These are phyloP conservation scores for Proliferodiscus dingleyae DNA, from an alignment of 2,329 filamentous ascomycete species.

Conservation along the genomic window DNA sequence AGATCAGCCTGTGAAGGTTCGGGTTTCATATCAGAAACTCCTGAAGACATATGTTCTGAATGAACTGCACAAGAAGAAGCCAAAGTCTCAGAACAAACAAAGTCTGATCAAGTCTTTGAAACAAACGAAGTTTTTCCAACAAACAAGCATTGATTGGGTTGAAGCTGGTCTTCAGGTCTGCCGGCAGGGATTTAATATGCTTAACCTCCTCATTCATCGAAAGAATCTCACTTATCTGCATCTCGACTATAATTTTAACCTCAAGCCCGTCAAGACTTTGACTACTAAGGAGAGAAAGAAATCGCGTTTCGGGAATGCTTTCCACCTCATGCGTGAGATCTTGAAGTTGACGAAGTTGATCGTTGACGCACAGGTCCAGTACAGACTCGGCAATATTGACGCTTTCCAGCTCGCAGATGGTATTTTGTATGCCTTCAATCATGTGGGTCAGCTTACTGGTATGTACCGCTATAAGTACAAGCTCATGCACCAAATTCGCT, in stretches of 20 bases:
- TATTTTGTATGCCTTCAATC: slow-evolving; percentile 99
- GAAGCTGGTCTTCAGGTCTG: slow-evolving; percentile 98
- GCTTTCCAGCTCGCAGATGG: slow-evolving; percentile 98
- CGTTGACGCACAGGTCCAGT: slow-evolving; percentile 97
- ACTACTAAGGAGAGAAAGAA: slow-evolving; percentile 99
- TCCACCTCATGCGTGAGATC: slow-evolving; percentile 98
- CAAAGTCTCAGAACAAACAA: slow-evolving; percentile 94
- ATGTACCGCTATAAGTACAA: slow-evolving; percentile 99
- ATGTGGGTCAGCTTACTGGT: slow-evolving; percentile 94
- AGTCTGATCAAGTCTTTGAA: slow-evolving; percentile 85
- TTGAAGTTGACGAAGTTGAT: slow-evolving; percentile 93
- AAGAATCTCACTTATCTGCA: slow-evolving; percentile 98
- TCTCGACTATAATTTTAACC: slow-evolving; percentile 98
- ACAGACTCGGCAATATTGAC: slow-evolving; percentile 94
- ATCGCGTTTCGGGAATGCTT: slow-evolving; percentile 97
- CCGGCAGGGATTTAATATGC: slow-evolving; percentile 97
- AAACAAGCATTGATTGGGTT: slow-evolving; percentile 98
- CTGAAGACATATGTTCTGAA: slow-evolving; percentile 95
- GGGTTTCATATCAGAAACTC: slow-evolving; percentile 97
- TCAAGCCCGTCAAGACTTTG: slow-evolving; percentile 97
- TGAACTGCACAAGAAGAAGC: slow-evolving; percentile 90
- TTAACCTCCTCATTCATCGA: slow-evolving; percentile 93
- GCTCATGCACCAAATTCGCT: slow-evolving; percentile 98
- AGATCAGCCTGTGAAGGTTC: slow-evolving; percentile 90
- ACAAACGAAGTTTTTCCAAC: slow-evolving; percentile 98